These are phyloP conservation scores for Jaltomata sinuosa DNA, from an alignment of 257 asterid species.

Conservation along the genomic window DNA sequence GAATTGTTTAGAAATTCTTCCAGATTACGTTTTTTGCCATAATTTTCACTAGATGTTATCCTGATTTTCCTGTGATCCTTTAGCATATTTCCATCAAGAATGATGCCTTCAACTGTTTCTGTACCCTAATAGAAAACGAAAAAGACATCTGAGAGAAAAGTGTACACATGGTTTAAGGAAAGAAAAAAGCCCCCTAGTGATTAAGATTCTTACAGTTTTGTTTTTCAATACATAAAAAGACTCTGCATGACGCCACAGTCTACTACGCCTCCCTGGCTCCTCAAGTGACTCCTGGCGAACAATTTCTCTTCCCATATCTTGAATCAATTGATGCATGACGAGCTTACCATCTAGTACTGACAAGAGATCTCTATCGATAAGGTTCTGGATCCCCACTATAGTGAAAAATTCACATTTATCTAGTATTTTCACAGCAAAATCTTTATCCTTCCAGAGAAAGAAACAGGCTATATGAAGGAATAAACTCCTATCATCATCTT, in stretches of 20 bases:
- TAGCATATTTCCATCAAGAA: not conserved
- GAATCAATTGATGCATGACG: not conserved
- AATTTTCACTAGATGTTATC: not conserved
- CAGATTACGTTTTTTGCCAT: not conserved
- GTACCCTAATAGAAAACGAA: slow-evolving; percentile 1
- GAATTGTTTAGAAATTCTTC: not conserved
- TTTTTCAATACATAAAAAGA: not conserved
- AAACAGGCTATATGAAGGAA: slow-evolving; percentile 3
- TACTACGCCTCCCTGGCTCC: slow-evolving; percentile 7
- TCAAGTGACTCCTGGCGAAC: not conserved
- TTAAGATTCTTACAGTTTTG: not conserved
- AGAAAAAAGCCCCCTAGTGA: not conserved
- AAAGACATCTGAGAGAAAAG: not conserved
- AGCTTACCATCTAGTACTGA: not conserved
- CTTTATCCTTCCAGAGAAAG: not conserved
- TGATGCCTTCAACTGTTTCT: slow-evolving; percentile 6
- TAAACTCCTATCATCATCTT: slow-evolving; percentile 2
- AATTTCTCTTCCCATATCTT: slow-evolving; percentile 8
- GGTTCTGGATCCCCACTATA: slow-evolving; percentile 1
- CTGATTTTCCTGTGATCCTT: not conserved
- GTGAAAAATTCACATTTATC: slow-evolving; percentile 4
- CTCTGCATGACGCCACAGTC: not conserved
- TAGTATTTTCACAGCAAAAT: not conserved
- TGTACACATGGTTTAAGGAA: not conserved
- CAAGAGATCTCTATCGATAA: not conserved